A percentile compares a stretch with the other conserved stretches of the same genome.
Conservation (phyloP, 2,329 filamentous ascomycete genomes). For the Fusarium coicis region DNA sequence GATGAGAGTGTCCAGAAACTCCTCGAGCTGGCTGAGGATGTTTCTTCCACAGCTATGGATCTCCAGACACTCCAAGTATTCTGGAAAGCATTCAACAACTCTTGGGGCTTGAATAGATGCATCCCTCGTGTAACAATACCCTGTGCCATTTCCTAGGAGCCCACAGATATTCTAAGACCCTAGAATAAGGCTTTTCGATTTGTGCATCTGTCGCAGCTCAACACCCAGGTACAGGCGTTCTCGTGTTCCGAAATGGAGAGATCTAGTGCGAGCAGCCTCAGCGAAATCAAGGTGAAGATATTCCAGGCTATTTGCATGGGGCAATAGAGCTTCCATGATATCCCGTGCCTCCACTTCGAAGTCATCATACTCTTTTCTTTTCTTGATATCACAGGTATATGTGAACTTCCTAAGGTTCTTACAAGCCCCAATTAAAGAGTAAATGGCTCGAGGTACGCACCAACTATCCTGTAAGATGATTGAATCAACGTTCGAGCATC, state of each 20-base stretch:
- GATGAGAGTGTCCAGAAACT: not conserved
- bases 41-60: not conserved
- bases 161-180: not conserved
- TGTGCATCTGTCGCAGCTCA: not conserved
- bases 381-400: not conserved
- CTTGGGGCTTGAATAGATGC: not conserved
- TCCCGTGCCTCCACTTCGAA: fast-evolving
- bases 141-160: not conserved
- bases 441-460: not conserved
- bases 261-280: not conserved
- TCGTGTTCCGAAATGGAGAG: not conserved
- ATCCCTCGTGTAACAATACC: fast-evolving
- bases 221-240: not conserved
- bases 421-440: fast-evolving
- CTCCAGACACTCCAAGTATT: not conserved
- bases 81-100: not conserved
- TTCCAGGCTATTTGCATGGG: not conserved
- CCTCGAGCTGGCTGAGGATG: not conserved
- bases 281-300: not conserved
- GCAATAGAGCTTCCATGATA: not conserved
- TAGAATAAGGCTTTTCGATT: fast-evolving
- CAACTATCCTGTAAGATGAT: not conserved
- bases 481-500: not conserved
- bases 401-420: not conserved
- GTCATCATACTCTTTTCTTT: not conserved